Conservation (phyloP, 768 basidiomycete genomes). For the Lactifluus rugatus region DNA sequence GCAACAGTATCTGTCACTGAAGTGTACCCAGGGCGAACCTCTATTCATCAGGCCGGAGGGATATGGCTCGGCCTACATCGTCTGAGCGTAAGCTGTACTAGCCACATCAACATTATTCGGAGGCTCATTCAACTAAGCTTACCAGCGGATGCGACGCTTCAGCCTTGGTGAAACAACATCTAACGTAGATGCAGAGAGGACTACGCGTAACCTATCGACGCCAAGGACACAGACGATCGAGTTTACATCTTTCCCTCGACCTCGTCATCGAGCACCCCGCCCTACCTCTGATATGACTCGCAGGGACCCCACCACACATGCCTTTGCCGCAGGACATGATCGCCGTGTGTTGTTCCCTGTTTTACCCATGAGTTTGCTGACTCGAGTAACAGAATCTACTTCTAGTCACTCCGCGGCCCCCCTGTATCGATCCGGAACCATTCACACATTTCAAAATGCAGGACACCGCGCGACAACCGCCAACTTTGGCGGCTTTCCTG, state of each 20-base stretch:
- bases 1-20: background rate
- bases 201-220: slow-evolving; percentile 17
- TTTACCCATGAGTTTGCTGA: background rate
- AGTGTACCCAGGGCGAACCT: background rate
- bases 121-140: background rate
- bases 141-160: background rate
- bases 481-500: slow-evolving; percentile 67
- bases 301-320: background rate
- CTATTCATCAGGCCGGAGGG: background rate
- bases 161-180: background rate
- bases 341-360: slow-evolving; percentile 12
- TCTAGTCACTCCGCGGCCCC: slow-evolving; percentile 13
- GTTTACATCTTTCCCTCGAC: slow-evolving; percentile 35
- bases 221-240: slow-evolving; percentile 42
- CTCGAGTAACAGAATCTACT: background rate
- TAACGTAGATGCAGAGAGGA: background rate
- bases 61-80: background rate
- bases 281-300: background rate
- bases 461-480: slow-evolving; percentile 29
- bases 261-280: slow-evolving; percentile 20
- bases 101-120: background rate
- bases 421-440: slow-evolving; percentile 19
- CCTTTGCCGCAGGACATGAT: background rate
- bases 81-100: slow-evolving; percentile 1
- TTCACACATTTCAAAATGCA: slow-evolving; percentile 13